A percentile compares a stretch with the other conserved stretches of the same genome.
These are phyloP conservation scores for Paecilomyces niveus DNA, from an alignment of 2,329 filamentous ascomycete species.

Conservation along the genomic window DNA sequence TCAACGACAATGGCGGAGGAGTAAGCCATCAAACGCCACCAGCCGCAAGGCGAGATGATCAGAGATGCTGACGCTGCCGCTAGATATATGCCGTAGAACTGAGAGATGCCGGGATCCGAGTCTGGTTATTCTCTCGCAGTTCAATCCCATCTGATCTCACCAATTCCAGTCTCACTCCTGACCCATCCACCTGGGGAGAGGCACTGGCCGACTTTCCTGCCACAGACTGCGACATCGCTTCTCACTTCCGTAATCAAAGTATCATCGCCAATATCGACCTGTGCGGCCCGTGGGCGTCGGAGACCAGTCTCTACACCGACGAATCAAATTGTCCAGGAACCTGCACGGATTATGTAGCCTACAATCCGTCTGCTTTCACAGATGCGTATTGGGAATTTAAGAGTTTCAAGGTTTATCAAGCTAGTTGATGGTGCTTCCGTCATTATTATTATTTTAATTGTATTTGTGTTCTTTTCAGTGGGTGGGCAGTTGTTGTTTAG, in stretches of 20 bases:
- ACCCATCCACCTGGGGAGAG: conserved; percentile 56
- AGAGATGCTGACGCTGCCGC: not conserved
- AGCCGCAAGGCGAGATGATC: not conserved
- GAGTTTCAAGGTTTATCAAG: conserved; percentile 51
- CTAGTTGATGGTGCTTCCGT: conserved; percentile 5
- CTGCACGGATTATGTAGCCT: conserved; percentile 53
- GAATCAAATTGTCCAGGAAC: conserved; percentile 42
- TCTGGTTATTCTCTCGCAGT: conserved; percentile 53
- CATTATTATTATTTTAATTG: too few species aligned
- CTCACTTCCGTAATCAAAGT: conserved; percentile 58
- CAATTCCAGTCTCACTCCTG: conserved; percentile 38
- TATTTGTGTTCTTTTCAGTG: too few species aligned
- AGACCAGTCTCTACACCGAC: conserved; percentile 22
- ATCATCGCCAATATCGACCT: conserved; percentile 62
- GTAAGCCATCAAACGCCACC: conserved; percentile 14
- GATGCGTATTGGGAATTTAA: conserved; percentile 62
- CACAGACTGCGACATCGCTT: conserved; percentile 53
- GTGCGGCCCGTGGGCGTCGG: conserved; percentile 50
- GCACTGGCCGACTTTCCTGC: conserved; percentile 59
- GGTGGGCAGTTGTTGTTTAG: too few species aligned
- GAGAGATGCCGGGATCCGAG: conserved; percentile 53
- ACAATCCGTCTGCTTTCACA: conserved; percentile 49
- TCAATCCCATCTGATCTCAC: conserved; percentile 48
- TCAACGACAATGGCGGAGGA: conserved; percentile 51
- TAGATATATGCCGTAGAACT: conserved; percentile 55